Conservation (phyloP, 257 asterid genomes). For the Solanum dulcamara region DNA sequence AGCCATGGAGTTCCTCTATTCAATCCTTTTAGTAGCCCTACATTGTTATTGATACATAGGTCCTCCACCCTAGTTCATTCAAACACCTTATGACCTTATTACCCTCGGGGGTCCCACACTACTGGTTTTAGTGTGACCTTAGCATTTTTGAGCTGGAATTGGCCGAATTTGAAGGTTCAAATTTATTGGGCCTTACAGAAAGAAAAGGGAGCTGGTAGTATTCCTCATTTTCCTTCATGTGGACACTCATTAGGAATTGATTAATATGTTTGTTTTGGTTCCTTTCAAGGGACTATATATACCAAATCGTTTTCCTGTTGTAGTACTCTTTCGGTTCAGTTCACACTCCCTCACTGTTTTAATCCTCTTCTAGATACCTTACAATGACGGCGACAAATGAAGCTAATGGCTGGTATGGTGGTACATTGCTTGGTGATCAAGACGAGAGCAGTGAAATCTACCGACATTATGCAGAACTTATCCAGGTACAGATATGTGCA, state of each 20-base stretch:
- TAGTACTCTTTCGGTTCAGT: not conserved
- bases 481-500: conserved; percentile 43
- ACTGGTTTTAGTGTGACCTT: not conserved
- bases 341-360: not conserved
- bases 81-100: not conserved
- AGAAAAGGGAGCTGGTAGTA: not conserved
- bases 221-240: not conserved
- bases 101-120: not conserved
- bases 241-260: not conserved
- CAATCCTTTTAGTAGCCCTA: no score
- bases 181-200: not conserved
- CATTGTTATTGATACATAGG: no score
- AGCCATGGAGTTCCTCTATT: not conserved
- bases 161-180: not conserved
- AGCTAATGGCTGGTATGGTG: conserved; percentile 96
- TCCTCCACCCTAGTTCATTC: not conserved
- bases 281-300: not conserved
- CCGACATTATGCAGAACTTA: conserved; percentile 85
- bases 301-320: not conserved
- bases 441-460: conserved; percentile 74
- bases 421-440: conserved; percentile 83
- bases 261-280: not conserved
- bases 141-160: not conserved
- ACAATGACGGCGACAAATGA: conserved; percentile 77
- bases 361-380: conserved; percentile 40